Percentiles rank a stretch among this genome's conserved stretches.
Evolutionary conservation across 2,329 filamentous ascomycete genomes (phyloP).

Genomic region (Dryadomyces quercus-mongolicae): DNA sequence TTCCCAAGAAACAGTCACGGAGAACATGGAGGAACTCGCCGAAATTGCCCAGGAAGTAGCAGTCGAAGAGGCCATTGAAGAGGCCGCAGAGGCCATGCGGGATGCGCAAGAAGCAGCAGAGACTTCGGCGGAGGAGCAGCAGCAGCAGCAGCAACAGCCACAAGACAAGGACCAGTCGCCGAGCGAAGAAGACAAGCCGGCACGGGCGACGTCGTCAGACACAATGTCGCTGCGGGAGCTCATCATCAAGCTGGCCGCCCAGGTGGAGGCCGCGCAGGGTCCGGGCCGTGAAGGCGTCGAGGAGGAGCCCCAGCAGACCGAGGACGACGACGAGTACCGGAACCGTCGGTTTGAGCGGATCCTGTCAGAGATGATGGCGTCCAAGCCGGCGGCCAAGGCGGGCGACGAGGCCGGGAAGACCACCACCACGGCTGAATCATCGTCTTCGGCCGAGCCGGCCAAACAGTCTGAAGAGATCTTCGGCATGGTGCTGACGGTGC

Average conservation of each 20-base stretch:
- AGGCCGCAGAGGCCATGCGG: slow-evolving; percentile 5
- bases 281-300: neutral
- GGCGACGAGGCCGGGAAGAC: slow-evolving; percentile 15
- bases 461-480: slow-evolving; percentile 28
- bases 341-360: slow-evolving; percentile 39
- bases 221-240: slow-evolving; percentile 30
- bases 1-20: neutral
- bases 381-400: neutral
- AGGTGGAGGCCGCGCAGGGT: slow-evolving; percentile 24
- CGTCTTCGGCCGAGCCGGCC: neutral
- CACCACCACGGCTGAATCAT: no score
- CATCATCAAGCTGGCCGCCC: slow-evolving; percentile 37
- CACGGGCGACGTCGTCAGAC: neutral
- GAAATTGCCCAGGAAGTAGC: slow-evolving; percentile 1
- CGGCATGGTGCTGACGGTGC: slow-evolving; percentile 55
- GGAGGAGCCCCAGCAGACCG: slow-evolving; percentile 3
- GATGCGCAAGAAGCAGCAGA: slow-evolving; percentile 3
- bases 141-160: neutral
- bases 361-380: slow-evolving; percentile 33
- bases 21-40: slow-evolving; percentile 2
- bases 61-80: slow-evolving; percentile 4
- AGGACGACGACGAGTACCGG: slow-evolving; percentile 20
- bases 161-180: neutral
- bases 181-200: neutral
- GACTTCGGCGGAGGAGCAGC: slow-evolving; percentile 13